Evolutionary conservation across 306 rosid species (phyloP), one percentile per base, ranked within the genome.

Genomic region (Betula pendula): DNA sequence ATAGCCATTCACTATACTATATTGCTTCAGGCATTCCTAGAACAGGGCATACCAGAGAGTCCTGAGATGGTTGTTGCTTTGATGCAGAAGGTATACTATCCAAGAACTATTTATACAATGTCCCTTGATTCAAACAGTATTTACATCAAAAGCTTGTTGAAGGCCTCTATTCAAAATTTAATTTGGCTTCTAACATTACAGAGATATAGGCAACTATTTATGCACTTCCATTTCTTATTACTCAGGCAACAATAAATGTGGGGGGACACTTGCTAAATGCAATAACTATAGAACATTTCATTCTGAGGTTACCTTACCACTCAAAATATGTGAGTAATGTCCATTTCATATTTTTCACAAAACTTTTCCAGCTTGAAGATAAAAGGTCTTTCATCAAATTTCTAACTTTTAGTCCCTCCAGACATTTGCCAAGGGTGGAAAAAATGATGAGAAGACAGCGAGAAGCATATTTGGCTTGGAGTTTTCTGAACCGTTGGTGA

Each of bases 401-500:
- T 72, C 76, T 56, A 45, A 81, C 77, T 77, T 71, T 76, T 63
- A 68, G 70, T 72, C 16, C 71, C 50, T 65, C 20, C 88, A 92
- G 97, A 86, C 87, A 0, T 82, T 92, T 75, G 80, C 91, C 0
- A 89, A 88, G 83, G 88, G 93, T 53, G 82, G 77, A 8, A 95
- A 88, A 75, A 85, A 76, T 77, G 91, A 87, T 58, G 90, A 88
- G 87, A 89, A 88, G 88, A 81, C 87, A 33, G 85, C 87, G 55
- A 92, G 94, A 86, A 90, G 92, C 83, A 80, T 78, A 58, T 90
- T 81, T 59, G 92, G 91, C 44, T 72, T 95, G 83, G 99, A 95
- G 86, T 68, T 95, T 69, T 89, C 99, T n/a, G 99, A 95, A 80
- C 97, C 99, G 5, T 80, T 95, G 67, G 97, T 95, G 33, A 95